Percentiles rank a stretch among this genome's conserved stretches.
phyloP scores from a whole-genome alignment of 768 basidiomycete genomes.

The Aureoboletus auriporus region DNA sequence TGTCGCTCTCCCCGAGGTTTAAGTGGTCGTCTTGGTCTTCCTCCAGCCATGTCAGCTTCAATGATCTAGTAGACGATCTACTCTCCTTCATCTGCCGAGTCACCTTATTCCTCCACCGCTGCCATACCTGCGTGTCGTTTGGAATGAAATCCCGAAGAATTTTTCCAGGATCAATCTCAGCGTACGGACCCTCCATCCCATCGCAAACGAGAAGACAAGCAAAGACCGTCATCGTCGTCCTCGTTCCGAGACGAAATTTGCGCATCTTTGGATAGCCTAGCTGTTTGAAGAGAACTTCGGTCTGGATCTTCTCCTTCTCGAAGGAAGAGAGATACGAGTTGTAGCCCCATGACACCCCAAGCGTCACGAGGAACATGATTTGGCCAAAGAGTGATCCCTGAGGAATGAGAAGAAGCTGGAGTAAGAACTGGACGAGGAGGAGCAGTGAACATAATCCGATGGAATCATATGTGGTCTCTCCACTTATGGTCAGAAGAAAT shows the following conservation, averaged over 20 bases:
- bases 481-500: conserved; percentile 16
- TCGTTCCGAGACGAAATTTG: conserved; percentile 1
- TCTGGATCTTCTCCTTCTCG: conserved; percentile 5
- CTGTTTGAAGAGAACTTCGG: conserved; percentile 6
- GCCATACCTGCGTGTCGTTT: too few relatives aligned
- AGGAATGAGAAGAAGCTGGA: conserved; percentile 30
- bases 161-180: too few relatives aligned
- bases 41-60: too few relatives aligned
- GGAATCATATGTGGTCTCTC: neutral
- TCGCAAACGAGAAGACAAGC: conserved; percentile 19
- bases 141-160: too few relatives aligned
- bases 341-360: conserved; percentile 33
- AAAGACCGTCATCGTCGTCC: conserved; percentile 25
- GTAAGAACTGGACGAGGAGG: conserved; percentile 27
- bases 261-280: conserved; percentile 2
- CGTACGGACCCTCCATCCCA: neutral
- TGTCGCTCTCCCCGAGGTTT: neutral
- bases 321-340: conserved; percentile 24
- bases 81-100: too few relatives aligned
- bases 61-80: too few relatives aligned
- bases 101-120: too few relatives aligned
- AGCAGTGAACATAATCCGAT: conserved; percentile 26
- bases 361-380: conserved; percentile 31
- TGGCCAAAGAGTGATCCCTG: conserved; percentile 32
- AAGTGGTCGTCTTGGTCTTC: neutral